phyloP scores from a whole-genome alignment of 139 green algal genomes.

The Chlamydomonas sp. region DNA sequence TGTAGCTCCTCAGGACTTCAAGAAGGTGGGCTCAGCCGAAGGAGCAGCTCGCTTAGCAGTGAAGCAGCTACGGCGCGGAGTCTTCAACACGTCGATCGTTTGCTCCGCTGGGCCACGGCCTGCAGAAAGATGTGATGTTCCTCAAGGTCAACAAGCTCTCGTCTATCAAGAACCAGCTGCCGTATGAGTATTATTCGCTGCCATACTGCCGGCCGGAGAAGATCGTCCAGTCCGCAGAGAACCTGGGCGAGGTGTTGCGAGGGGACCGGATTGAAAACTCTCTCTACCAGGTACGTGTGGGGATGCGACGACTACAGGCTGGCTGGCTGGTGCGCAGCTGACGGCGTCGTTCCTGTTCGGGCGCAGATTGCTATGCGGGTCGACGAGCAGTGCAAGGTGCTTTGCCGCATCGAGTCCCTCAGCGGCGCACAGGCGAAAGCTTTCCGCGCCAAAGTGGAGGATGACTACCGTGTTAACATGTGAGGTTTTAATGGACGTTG shows the following conservation, averaged over 20 bases:
- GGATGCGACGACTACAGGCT: not conserved
- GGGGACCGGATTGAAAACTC: constrained; percentile 99
- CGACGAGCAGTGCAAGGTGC: constrained; percentile 95
- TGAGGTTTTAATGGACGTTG: constrained; percentile 47
- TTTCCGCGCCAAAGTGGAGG: constrained; percentile 88
- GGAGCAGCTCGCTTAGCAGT: not conserved
- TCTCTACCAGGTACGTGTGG: constrained; percentile 77
- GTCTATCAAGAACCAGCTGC: constrained; percentile 92
- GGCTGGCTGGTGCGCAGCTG: not conserved
- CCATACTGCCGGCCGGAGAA: constrained; percentile 95
- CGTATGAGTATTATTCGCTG: constrained; percentile 98
- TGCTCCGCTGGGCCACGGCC: not conserved
- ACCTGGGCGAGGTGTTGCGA: constrained; percentile 97
- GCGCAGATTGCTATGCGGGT: constrained; percentile 90
- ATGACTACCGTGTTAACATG: constrained; percentile 99
- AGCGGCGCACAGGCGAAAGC: constrained; percentile 77
- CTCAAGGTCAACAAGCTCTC: constrained; percentile 98
- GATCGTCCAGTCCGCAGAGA: constrained; percentile 92
- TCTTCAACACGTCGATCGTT: not conserved
- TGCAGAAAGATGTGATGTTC: constrained; percentile 83
- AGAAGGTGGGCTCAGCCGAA: constrained; percentile 58
- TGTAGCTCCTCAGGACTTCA: constrained; percentile 92
- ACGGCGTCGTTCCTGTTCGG: not conserved
- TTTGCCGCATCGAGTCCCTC: constrained; percentile 89
- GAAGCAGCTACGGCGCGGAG: not conserved